Conservation (phyloP, 2,329 filamentous ascomycete species). For the Ophiostoma populinum region DNA sequence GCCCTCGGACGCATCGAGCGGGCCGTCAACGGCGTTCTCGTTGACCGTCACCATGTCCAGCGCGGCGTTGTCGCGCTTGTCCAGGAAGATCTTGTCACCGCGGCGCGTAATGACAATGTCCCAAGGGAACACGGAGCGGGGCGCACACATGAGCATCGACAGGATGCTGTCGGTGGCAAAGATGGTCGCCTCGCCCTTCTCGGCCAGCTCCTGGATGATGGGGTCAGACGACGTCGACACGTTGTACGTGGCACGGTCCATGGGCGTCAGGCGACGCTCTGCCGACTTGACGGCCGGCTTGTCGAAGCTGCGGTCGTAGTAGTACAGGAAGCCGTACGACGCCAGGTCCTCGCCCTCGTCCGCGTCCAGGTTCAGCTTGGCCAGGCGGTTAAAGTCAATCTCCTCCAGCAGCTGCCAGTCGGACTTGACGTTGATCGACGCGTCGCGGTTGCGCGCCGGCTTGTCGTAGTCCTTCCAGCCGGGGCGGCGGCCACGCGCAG, state of each 20-base stretch:
- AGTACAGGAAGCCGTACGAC: constrained; percentile 92
- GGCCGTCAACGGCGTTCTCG: constrained; percentile 92
- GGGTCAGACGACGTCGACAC: constrained; percentile 94
- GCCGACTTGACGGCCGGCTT: constrained; percentile 79
- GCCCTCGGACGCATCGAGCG: constrained; percentile 76
- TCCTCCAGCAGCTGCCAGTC: constrained; percentile 95
- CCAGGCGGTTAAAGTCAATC: constrained; percentile 91
- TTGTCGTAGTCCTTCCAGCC: constrained; percentile 99
- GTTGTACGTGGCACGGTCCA: constrained; percentile 95
- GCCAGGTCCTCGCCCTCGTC: constrained; percentile 92
- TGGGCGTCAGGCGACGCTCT: constrained; percentile 70
- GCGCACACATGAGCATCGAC: constrained; percentile 98
- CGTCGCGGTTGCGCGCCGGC: constrained; percentile 87
- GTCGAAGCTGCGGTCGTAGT: constrained; percentile 93
- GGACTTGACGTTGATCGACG: constrained; percentile 87
- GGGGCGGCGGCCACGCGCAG: constrained; percentile 69
- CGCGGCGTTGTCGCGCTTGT: constrained; percentile 91
- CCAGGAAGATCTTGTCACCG: constrained; percentile 93
- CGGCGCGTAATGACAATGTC: constrained; percentile 88
- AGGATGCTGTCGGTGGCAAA: constrained; percentile 95
- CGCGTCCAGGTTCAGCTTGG: constrained; percentile 89
- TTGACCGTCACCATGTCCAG: constrained; percentile 98
- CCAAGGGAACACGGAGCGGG: constrained; percentile 95
- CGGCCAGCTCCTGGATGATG: constrained; percentile 88
- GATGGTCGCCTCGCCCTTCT: constrained; percentile 89